phyloP scores from a whole-genome alignment of 148 eudicot species.

The Fagopyrum esculentum region DNA sequence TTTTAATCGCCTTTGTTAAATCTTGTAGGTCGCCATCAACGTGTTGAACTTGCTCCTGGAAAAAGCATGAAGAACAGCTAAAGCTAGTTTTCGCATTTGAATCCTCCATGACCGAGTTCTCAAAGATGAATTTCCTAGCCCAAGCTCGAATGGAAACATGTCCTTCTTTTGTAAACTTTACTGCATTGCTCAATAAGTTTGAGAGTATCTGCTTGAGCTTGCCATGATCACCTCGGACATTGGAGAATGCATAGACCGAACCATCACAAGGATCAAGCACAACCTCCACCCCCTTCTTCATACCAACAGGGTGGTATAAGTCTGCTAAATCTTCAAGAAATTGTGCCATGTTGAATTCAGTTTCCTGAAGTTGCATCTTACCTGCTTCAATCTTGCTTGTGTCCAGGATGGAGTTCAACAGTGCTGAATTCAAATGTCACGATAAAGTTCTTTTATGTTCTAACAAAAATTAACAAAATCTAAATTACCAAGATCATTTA shows the following conservation, averaged over 20 bases:
- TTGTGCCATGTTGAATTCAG: conserved; percentile 49
- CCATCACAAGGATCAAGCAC: conserved; percentile 65
- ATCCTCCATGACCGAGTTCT: conserved; percentile 15
- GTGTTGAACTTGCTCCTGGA: conserved; percentile 15
- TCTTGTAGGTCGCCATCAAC: conserved; percentile 20
- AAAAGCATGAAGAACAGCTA: neutral
- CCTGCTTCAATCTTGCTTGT: conserved; percentile 80
- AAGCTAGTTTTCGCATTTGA: neutral
- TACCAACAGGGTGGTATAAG: conserved; percentile 52
- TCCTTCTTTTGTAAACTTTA: conserved; percentile 73
- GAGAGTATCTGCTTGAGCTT: conserved; percentile 61
- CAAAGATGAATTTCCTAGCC: conserved; percentile 34
- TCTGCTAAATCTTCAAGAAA: conserved; percentile 65
- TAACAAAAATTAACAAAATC: neutral
- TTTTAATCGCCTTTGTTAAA: conserved; percentile 5
- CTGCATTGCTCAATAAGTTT: conserved; percentile 76
- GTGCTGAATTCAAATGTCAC: conserved; percentile 27
- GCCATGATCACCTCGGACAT: conserved; percentile 58
- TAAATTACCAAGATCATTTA: neutral
- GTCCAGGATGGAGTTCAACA: conserved; percentile 69
- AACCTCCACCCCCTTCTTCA: conserved; percentile 67
- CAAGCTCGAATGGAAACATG: conserved; percentile 50
- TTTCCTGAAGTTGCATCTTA: conserved; percentile 56
- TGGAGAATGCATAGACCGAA: conserved; percentile 32
- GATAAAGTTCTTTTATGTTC: neutral